Evolutionary conservation across 257 asterid species (phyloP).

Genomic region (Lavandula angustifolia): DNA sequence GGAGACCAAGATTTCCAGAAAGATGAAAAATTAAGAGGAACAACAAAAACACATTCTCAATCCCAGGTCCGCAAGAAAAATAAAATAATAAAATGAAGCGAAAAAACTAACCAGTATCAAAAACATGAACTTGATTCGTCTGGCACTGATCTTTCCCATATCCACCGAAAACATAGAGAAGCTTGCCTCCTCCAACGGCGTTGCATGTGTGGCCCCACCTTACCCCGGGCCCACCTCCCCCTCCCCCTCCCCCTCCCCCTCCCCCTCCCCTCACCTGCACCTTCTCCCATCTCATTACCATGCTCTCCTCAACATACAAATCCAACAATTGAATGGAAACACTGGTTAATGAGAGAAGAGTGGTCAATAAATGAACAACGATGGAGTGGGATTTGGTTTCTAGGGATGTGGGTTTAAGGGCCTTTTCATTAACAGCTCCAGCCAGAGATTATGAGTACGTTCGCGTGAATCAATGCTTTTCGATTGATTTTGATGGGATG

Average conservation of each 20-base stretch:
- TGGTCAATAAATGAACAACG: background rate
- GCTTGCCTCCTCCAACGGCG: conserved; percentile 82
- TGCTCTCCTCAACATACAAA: conserved; percentile 38
- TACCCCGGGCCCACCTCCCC: conserved; percentile 75
- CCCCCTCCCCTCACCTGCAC: conserved; percentile 48
- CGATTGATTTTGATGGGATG: background rate
- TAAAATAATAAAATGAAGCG: background rate
- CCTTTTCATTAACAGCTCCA: conserved; percentile 34
- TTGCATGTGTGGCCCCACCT: conserved; percentile 99
- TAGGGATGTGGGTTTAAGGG: conserved; percentile 45
- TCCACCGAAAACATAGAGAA: conserved; percentile 94
- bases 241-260: conserved; percentile 51
- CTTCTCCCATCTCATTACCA: conserved; percentile 87
- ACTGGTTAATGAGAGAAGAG: background rate
- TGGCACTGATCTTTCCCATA: conserved; percentile 85
- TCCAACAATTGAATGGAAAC: conserved; percentile 25
- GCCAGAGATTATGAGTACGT: conserved; percentile 29
- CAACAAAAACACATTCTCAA: background rate
- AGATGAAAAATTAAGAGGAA: background rate
- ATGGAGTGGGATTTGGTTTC: conserved; percentile 31
- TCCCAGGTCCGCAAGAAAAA: background rate
- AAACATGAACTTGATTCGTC: conserved; percentile 86
- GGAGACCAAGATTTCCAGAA: background rate
- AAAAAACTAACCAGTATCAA: conserved; percentile 60
- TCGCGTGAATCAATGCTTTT: background rate